Percentiles rank a stretch among this genome's conserved stretches.
phyloP scores from a whole-genome alignment of 2,329 filamentous ascomycete species.

The Hirsutella minnesotensis region DNA sequence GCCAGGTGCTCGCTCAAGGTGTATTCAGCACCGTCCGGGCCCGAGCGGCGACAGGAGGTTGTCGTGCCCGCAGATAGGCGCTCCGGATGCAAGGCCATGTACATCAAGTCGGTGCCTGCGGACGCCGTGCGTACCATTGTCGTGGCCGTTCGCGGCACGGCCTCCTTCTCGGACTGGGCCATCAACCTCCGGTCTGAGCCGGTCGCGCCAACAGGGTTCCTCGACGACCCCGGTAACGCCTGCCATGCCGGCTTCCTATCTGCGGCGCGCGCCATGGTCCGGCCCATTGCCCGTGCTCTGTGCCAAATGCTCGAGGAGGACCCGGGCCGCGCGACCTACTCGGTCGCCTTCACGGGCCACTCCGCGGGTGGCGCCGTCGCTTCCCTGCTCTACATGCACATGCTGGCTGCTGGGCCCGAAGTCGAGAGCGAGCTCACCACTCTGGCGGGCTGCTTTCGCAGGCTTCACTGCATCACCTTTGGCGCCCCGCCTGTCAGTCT shows the following conservation, averaged over 20 bases:
- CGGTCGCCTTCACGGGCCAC: constrained; percentile 74
- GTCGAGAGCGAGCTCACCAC: constrained; percentile 56
- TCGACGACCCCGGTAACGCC: constrained; percentile 66
- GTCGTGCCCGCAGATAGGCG: constrained; percentile 62
- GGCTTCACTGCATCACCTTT: constrained; percentile 76
- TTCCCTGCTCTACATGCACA: constrained; percentile 68
- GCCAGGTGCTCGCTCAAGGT: constrained; percentile 67
- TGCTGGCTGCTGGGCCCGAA: constrained; percentile 47
- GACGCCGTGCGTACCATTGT: constrained; percentile 71
- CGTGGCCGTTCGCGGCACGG: constrained; percentile 71
- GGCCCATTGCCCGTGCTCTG: constrained; percentile 58
- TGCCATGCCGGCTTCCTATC: constrained; percentile 74
- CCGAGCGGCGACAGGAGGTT: constrained; percentile 54
- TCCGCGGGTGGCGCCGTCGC: constrained; percentile 79
- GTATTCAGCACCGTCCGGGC: constrained; percentile 52
- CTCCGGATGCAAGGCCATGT: constrained; percentile 73
- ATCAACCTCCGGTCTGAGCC: constrained; percentile 68
- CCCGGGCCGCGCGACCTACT: constrained; percentile 51
- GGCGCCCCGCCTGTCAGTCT: constrained; percentile 71
- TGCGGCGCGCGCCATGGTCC: constrained; percentile 64
- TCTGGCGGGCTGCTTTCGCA: constrained; percentile 60
- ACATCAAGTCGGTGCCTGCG: constrained; percentile 68
- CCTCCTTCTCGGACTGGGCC: constrained; percentile 75
- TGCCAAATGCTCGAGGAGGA: constrained; percentile 61
- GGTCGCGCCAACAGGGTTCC: constrained; percentile 52